Evolutionary conservation across 192 early-diverging fungal species (phyloP), one percentile per base, ranked within the genome.

Genomic region (Gonapodya sp.): DNA sequence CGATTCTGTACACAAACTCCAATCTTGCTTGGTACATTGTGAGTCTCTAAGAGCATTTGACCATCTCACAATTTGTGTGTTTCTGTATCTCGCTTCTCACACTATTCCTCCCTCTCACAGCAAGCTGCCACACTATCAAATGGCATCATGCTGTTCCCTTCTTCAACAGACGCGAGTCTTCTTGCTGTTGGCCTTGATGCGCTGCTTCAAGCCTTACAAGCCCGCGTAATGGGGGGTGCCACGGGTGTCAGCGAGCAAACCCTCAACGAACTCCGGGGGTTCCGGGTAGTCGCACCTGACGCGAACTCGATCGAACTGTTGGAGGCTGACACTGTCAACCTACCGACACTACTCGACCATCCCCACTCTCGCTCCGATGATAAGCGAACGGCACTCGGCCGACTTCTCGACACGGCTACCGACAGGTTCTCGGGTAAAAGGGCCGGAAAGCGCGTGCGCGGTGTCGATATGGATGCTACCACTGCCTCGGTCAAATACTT

Each of bases 401-500:
- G 82, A 8, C 73, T 83, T 0, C 34, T 83, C 78, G 36, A 83
- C 34, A 83, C 78, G 1, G 36, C 83, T 1, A 82, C 80, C 82
- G 83, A 83, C 37, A 2, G 83, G 30, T 83, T 83, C 36, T 16
- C 31, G 31, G 83, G 82, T 31, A 83, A 83, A 77, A 0, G 73
- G 35, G 72, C 81, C 1, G 36, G 18, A 1, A 83, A 83, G 81
- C 82, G 82, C 2, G 35, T 81, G 14, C 1, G 34, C 1, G n/a
- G 36, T 31, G 75, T 83, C 14, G 31, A 83, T 2, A n/a, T 73
- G 1, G 24, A 2, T n/a, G 81, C 81, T 1, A 36, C 81, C 1
- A 36, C 79, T 1, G 81, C 36, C 14, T 83, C 82, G 2, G 81
- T 83, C n/a, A 77, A 73, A 8, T 36, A 82, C 73, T 73, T 83